Conservation (phyloP, 2,329 filamentous ascomycete genomes). For the Elsinoe batatas region DNA sequence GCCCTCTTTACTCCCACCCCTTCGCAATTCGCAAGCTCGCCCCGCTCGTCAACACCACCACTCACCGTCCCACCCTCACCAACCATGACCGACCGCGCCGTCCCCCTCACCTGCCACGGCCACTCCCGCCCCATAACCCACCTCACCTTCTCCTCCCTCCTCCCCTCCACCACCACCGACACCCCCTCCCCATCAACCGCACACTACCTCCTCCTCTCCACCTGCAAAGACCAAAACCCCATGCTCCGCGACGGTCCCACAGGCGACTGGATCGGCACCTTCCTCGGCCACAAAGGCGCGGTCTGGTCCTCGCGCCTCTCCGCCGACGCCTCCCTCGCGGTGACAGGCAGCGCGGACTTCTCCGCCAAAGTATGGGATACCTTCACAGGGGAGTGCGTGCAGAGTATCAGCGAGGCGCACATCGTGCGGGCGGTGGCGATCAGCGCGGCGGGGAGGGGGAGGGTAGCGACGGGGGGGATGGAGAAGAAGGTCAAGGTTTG, state of each 20-base stretch:
- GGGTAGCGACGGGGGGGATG: slow-evolving; percentile 85
- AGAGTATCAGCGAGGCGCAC: slow-evolving; percentile 82
- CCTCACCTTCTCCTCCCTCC: slow-evolving; percentile 74
- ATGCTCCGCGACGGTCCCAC: slow-evolving; percentile 96
- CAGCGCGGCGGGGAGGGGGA: slow-evolving; percentile 50
- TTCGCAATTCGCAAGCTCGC: background rate
- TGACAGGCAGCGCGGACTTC: slow-evolving; percentile 92
- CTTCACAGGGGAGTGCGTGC: slow-evolving; percentile 79
- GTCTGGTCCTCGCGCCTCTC: slow-evolving; percentile 94
- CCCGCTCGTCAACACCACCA: background rate
- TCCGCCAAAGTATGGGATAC: slow-evolving; percentile 92
- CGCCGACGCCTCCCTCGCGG: slow-evolving; percentile 75
- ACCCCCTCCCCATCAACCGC: slow-evolving; percentile 17
- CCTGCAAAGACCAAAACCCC: slow-evolving; percentile 78
- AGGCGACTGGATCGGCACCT: slow-evolving; percentile 96
- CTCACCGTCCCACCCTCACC: background rate
- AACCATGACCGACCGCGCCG: slow-evolving; percentile 46
- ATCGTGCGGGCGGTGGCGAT: slow-evolving; percentile 72
- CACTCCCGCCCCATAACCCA: slow-evolving; percentile 89
- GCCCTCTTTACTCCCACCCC: background rate
- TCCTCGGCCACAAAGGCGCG: slow-evolving; percentile 94
- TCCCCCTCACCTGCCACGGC: slow-evolving; percentile 87
- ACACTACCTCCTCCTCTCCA: slow-evolving; percentile 84
- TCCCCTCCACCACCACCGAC: slow-evolving; percentile 29
- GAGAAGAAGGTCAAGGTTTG: slow-evolving; percentile 96